phyloP scores from a whole-genome alignment of 2,329 filamentous ascomycete species.

The Chalara sp. region DNA sequence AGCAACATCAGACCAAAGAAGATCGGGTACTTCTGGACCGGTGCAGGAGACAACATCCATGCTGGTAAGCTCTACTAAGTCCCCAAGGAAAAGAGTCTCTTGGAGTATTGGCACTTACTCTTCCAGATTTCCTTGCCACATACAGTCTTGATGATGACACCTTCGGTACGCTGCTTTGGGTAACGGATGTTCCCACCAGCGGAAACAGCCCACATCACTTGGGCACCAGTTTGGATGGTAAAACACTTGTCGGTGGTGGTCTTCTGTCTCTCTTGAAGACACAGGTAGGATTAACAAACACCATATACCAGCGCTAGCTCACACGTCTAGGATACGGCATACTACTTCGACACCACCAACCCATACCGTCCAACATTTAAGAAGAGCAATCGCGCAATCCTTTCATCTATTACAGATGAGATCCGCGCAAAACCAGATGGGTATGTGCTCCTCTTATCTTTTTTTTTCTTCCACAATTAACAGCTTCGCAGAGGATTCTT shows the following conservation, averaged over 20 bases:
- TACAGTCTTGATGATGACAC: conserved; percentile 55
- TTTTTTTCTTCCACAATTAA: too few species aligned
- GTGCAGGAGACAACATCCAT: conserved; percentile 51
- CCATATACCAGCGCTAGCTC: too few species aligned
- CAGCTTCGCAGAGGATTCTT: conserved; percentile 12
- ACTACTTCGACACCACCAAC: conserved; percentile 53
- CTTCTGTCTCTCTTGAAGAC: conserved; percentile 52
- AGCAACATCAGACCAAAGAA: conserved; percentile 57
- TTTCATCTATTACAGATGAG: conserved; percentile 55
- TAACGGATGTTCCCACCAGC: conserved; percentile 51
- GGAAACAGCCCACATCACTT: conserved; percentile 57
- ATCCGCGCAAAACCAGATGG: conserved; percentile 57
- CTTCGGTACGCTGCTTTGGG: conserved; percentile 50
- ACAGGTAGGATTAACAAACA: conserved; percentile 24
- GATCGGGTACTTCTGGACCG: conserved; percentile 60
- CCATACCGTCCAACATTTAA: conserved; percentile 52
- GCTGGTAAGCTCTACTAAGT: conserved; percentile 19
- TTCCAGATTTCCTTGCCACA: conserved; percentile 46
- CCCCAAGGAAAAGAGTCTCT: too few species aligned
- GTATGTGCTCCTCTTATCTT: background rate
- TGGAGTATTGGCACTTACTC: too few species aligned
- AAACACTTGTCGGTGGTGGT: conserved; percentile 50
- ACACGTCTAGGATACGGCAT: conserved; percentile 42
- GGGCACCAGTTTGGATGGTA: conserved; percentile 46
- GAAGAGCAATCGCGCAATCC: conserved; percentile 52